Evolutionary conservation across 2,329 filamentous ascomycete genomes (phyloP).

Genomic region (Penicillium sp.): DNA sequence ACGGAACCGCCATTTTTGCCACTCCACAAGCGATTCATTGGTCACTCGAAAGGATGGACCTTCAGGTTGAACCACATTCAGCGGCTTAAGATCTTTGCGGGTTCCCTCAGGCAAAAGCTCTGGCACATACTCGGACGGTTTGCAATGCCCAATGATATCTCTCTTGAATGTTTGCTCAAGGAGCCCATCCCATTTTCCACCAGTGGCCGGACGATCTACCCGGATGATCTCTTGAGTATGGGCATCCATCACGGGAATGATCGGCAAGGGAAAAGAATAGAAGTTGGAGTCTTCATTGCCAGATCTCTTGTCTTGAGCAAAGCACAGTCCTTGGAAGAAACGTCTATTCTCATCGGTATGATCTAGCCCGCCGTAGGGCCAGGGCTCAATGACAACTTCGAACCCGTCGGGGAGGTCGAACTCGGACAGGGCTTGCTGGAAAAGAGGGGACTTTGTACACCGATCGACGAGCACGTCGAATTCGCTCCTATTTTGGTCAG

Average conservation of each 20-base stretch:
- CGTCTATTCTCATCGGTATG: conserved; percentile 49
- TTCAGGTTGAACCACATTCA: conserved; percentile 71
- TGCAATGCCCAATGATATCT: conserved; percentile 56
- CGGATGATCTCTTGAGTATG: conserved; percentile 57
- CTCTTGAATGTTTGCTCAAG: conserved; percentile 43
- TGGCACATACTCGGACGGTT: conserved; percentile 53
- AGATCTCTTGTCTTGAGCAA: conserved; percentile 45
- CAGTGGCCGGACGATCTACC: conserved; percentile 59
- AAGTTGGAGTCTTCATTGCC: conserved; percentile 62
- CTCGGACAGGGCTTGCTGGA: conserved; percentile 54
- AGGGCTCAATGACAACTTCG: conserved; percentile 58
- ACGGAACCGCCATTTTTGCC: conserved; percentile 71
- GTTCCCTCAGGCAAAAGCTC: conserved; percentile 49
- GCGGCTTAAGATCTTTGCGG: conserved; percentile 63
- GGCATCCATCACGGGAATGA: conserved; percentile 59
- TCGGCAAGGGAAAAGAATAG: conserved; percentile 60
- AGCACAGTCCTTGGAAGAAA: conserved; percentile 57
- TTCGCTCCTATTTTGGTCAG: conserved; percentile 39
- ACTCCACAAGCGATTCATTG: conserved; percentile 48
- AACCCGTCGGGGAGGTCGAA: conserved; percentile 58
- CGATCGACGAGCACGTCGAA: conserved; percentile 52
- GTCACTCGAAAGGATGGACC: conserved; percentile 63
- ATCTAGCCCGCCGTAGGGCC: conserved; percentile 59
- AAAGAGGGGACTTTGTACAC: conserved; percentile 55
- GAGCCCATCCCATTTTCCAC: conserved; percentile 53